Evolutionary conservation across 768 basidiomycete species (phyloP), one percentile per base, ranked within the genome.

Genomic region (Glaciozyma martinii): DNA sequence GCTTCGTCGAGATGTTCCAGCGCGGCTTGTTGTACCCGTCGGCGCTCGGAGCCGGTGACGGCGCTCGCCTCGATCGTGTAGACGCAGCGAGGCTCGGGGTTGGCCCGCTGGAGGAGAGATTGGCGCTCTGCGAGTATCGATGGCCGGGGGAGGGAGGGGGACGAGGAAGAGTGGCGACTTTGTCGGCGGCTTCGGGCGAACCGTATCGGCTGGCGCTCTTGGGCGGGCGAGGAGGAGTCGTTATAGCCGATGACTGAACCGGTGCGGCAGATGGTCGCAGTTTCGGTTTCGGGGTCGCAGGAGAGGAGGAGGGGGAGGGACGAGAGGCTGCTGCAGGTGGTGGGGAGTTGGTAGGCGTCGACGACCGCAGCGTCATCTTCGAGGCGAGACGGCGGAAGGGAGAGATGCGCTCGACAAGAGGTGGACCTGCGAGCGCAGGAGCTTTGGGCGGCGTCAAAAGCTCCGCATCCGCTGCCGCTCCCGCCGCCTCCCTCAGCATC

Each of bases 1-100:
- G 44, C 33, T 66, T 66, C n/a, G 60, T 54, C 33, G 67, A 64
- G n/a, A 59, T 43, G 60, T 68, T 68, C 67, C 67, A 68, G 13
- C 67, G 42, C n/a, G 67, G 67, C 30, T 42, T 61, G 40, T 29
- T n/a, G 59, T n/a, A 56, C 33, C 56, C 60, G 60, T 54, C 59
- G 59, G 29, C 43, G 32, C 21, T 56, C 32, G 44, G 42, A 37
- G 57, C 46, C 0, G 60, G 60, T 19, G 59, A 60, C 0, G 44
- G 52, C 9, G 59, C 46, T 37, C 52, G 49, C 6, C 23, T 15
- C 32, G 30, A 60, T 4, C 27, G 33, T 33, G 18, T 2, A 9
- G 52, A n/a, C n/a, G 49, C n/a, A 25, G 49, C n/a, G 12, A 30
- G n/a, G 12, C 15, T 40, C 37, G 37, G 12, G 12, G 37, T 13